Evolutionary conservation across 2,329 filamentous ascomycete genomes (phyloP), one percentile per base, ranked within the genome.

Genomic region (Balansia obtecta): DNA sequence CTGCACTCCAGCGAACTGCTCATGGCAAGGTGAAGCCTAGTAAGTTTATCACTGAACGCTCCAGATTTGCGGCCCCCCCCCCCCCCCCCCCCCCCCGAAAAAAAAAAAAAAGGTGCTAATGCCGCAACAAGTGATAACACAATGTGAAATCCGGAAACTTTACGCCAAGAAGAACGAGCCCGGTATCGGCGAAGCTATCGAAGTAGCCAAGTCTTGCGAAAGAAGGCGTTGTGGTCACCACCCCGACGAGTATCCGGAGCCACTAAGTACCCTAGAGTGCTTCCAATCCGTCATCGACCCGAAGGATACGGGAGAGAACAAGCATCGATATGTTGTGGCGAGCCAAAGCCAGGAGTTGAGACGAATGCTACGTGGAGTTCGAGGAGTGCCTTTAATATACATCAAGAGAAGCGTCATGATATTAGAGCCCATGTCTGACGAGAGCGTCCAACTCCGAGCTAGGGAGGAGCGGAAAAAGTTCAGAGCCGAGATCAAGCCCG

Each of bases 21-120:
- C 88, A 94, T 62, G 90, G 88, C 54, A 79, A 88, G 65, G 82
- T 89, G 58, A 95, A 93, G 69, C 85, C 87, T 46, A 84, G 82
- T 87, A 72, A 50, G 79, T 72, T 7, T 43, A 50, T 27, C 22
- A 22, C 13, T 4, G 16, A 16, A 33, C 32, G n/a, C 30, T 16
- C n/a, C 32, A 27, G 15, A 10, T 18, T 46, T 33, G n/a, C n/a
- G n/a, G n/a, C 48, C 48, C 2, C 32, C n/a, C n/a, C n/a, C n/a
- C n/a, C n/a, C n/a, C n/a, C n/a, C n/a, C n/a, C n/a, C n/a, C n/a
- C n/a, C n/a, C n/a, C n/a, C n/a, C n/a, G n/a, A n/a, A n/a, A n/a
- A n/a, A n/a, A n/a, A n/a, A n/a, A n/a, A n/a, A 30, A 22, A 41
- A n/a, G 38, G 33, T 46, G 38, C 60, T 65, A 38, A 68, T 55